Base-by-base conservation (phyloP, 2,329 filamentous ascomycete species). In the Trichoderma sp. region DNA sequence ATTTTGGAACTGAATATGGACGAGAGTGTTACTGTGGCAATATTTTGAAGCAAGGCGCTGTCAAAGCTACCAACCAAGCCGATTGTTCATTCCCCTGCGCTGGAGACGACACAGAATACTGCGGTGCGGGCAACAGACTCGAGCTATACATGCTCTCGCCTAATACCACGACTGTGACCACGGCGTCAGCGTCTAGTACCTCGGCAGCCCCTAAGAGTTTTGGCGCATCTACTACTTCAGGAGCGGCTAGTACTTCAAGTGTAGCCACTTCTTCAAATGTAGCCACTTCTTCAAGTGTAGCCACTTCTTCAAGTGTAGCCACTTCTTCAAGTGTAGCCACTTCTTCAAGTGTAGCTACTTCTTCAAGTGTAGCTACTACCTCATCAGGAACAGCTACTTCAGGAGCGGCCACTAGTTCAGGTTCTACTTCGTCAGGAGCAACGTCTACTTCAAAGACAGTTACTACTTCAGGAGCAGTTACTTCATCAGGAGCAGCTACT, bases 11-110 rank as follows among this genome's bases (percentile, higher is more conserved):
- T 3, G 78, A 80, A 33, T 81, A 81, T 37, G 79, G 76, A 3
- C 66, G 78, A 0, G 79, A 82, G 66, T 82, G 81, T 64, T 82
- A 77, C 60, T 82, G 81, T 35, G 81, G 80, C 0, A 76, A 81
- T 27, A 69, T 58, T 1, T 70, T 81, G 3, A 76, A 75, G 3
- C 68, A 71, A 0, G 77, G 76, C 5, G 76, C 76, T 24, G 70
- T 72, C 19, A 71, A 75, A 37, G 77, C 77, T 0, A 60, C 67
- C 6, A 75, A 77, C 27, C 74, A 80, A 14, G 71, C 71, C 0
- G 79, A 80, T 11, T 81, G 80, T 68, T 77, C 74, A 2, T 77
- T 79, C 31, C 69, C 70, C 0, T 82, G 80, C 10, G 70, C 73
- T 0, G 80, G 80, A 0, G 75, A 81, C 40, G 72, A 66, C 7